These are phyloP conservation scores for Rhodotorula sp. DNA, from an alignment of 1,284 basidiomycete species.

Conservation along the genomic window DNA sequence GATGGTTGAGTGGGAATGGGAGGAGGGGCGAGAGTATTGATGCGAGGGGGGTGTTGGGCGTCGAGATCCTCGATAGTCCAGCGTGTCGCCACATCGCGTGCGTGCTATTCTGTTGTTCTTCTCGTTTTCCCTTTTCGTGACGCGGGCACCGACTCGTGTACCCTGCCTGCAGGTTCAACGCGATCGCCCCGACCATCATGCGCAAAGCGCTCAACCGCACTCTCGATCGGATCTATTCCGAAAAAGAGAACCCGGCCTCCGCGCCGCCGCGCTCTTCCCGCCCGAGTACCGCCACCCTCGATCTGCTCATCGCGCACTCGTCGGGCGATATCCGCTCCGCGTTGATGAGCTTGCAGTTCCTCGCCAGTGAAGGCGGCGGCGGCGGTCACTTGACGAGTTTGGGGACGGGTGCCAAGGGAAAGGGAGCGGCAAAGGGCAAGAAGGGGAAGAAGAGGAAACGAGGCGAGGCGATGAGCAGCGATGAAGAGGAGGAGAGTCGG, in stretches of 20 bases:
- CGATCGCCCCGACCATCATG: constrained; percentile 82
- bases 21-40: constrained; percentile 47
- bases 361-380: constrained; percentile 36
- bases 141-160: too few species aligned
- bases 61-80: constrained; percentile 60
- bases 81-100: constrained; percentile 73
- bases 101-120: constrained; percentile 40
- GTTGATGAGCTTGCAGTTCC: constrained; percentile 86
- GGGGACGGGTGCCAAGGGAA: background rate
- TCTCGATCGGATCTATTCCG: constrained; percentile 53
- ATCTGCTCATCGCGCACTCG: constrained; percentile 70
- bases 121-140: background rate
- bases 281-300: constrained; percentile 53
- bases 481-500: background rate
- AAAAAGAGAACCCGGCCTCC: constrained; percentile 31
- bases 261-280: background rate
- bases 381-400: background rate
- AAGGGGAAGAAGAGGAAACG: constrained; percentile 1
- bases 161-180: constrained; percentile 64
- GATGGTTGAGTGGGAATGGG: constrained; percentile 52
- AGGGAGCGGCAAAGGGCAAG: constrained; percentile 41
- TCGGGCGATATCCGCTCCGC: constrained; percentile 91
- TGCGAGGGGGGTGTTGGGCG: constrained; percentile 40
- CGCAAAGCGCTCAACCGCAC: constrained; percentile 71
- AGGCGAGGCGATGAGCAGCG: constrained; percentile 31